phyloP scores from a whole-genome alignment of 352 stramenopile genomes.

The Hyaloperonospora arabidopsidis region DNA sequence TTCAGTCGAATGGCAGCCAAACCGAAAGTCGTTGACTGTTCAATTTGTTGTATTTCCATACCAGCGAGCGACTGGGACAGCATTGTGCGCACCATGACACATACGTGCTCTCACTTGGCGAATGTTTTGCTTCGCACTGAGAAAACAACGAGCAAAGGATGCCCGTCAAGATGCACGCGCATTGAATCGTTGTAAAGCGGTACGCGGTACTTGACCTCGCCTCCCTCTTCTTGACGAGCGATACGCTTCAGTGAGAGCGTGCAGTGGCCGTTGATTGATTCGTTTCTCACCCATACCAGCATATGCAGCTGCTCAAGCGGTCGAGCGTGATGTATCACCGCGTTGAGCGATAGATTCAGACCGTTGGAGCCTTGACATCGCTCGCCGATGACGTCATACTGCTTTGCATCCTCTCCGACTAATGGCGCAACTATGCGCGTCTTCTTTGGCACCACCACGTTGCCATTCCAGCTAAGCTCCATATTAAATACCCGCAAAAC shows the following conservation, averaged over 20 bases:
- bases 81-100: slow-evolving; percentile 17
- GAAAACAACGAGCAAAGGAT: slow-evolving; percentile 66
- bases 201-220: slow-evolving; percentile 67
- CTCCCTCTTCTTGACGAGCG: slow-evolving; percentile 52
- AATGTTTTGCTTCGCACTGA: slow-evolving; percentile 80
- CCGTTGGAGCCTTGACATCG: slow-evolving; percentile 43
- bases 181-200: slow-evolving; percentile 76
- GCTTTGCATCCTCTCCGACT: slow-evolving; percentile 67
- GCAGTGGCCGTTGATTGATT: slow-evolving; percentile 72
- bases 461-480: slow-evolving; percentile 61
- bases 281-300: slow-evolving; percentile 79
- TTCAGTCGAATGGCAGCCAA: too few species aligned
- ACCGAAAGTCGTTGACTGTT: too few species aligned
- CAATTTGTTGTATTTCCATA: too few species aligned
- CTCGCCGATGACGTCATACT: slow-evolving; percentile 73
- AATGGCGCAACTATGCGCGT: slow-evolving; percentile 67
- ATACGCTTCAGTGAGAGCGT: slow-evolving; percentile 76
- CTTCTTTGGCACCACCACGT: slow-evolving; percentile 71
- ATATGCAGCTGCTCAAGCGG: slow-evolving; percentile 75
- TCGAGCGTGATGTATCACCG: slow-evolving; percentile 60
- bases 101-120: slow-evolving; percentile 46
- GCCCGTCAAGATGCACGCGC: slow-evolving; percentile 61
- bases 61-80: not conserved
- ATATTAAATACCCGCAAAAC: slow-evolving; percentile 73
- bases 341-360: slow-evolving; percentile 60